phyloP scores from a whole-genome alignment of 352 stramenopile genomes.

The Globisporangium abappressorium region DNA sequence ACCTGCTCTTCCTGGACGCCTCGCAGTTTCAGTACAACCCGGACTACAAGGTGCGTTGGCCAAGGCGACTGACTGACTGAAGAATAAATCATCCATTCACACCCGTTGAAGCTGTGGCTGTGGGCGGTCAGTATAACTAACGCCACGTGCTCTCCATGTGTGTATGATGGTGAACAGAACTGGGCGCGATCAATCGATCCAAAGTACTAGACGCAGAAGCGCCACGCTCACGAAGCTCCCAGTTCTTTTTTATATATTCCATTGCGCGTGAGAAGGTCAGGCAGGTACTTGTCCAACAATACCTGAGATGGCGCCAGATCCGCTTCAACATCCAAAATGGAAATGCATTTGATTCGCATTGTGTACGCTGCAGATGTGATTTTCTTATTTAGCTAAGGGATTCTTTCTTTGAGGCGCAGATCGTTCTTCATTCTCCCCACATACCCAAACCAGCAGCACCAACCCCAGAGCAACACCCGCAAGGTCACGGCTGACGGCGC shows the following conservation, averaged over 20 bases:
- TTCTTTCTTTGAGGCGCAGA: background rate
- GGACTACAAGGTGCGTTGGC: conserved; percentile 74
- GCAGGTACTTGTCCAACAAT: background rate
- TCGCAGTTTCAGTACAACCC: conserved; percentile 81
- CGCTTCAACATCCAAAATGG: background rate
- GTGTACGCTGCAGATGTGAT: background rate
- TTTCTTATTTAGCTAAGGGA: background rate
- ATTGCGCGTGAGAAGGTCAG: background rate
- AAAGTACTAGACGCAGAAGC: conserved; percentile 47
- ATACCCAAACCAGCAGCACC: background rate
- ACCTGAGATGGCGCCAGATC: conserved; percentile 1
- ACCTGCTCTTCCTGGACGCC: conserved; percentile 71
- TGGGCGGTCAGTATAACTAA: background rate
- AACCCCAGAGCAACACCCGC: background rate
- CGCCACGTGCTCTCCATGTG: background rate
- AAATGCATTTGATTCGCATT: conserved; percentile 7
- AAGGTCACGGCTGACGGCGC: background rate
- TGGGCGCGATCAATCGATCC: conserved; percentile 74
- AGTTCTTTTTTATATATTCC: conserved; percentile 10
- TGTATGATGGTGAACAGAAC: conserved; percentile 35
- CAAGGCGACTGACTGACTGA: too few species aligned
- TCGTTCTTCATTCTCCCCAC: background rate
- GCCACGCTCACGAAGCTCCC: background rate
- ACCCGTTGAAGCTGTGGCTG: background rate
- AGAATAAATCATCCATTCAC: background rate